phyloP scores from a whole-genome alignment of 768 basidiomycete species.

The Strobilomyces echinocephalus region DNA sequence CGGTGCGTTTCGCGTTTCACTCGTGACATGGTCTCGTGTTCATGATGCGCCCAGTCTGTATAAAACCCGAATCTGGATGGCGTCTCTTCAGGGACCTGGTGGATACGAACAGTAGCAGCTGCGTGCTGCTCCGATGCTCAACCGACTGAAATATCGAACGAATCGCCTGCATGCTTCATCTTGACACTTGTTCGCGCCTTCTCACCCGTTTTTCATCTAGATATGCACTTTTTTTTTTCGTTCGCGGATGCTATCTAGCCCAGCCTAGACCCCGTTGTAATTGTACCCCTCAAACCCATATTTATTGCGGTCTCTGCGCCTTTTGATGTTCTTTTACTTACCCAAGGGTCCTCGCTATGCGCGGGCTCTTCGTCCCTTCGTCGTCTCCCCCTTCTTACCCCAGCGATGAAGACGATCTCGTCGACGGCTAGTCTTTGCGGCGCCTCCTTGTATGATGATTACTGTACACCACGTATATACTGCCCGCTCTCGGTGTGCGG shows the following conservation, averaged over 20 bases:
- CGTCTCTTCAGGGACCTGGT: conserved; percentile 59
- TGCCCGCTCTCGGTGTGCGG: neutral
- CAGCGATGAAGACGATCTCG: conserved; percentile 3
- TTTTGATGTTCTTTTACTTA: neutral
- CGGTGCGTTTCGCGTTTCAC: conserved; percentile 40
- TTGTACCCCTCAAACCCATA: conserved; percentile 20
- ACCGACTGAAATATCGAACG: conserved; percentile 9
- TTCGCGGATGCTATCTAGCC: conserved; percentile 27
- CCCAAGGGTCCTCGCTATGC: neutral
- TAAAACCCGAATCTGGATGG: conserved; percentile 97
- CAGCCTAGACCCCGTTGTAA: conserved; percentile 30
- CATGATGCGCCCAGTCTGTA: conserved; percentile 53
- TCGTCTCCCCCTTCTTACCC: neutral
- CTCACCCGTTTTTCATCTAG: conserved; percentile 25
- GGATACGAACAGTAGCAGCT: conserved; percentile 39
- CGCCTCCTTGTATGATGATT: conserved; percentile 22
- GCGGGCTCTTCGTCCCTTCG: too few species aligned
- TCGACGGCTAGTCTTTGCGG: conserved; percentile 3
- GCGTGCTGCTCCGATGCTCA: neutral
- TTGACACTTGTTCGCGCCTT: conserved; percentile 9
- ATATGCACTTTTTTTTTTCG: conserved; percentile 23
- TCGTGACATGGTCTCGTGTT: conserved; percentile 6
- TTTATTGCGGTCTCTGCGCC: conserved; percentile 11
- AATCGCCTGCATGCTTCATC: conserved; percentile 22
- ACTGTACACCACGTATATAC: conserved; percentile 24